Evolutionary conservation across 495 filamentous ascomycete genomes (phyloP), one percentile per base, ranked within the genome.

Genomic region (Lophiostoma macrostomum): DNA sequence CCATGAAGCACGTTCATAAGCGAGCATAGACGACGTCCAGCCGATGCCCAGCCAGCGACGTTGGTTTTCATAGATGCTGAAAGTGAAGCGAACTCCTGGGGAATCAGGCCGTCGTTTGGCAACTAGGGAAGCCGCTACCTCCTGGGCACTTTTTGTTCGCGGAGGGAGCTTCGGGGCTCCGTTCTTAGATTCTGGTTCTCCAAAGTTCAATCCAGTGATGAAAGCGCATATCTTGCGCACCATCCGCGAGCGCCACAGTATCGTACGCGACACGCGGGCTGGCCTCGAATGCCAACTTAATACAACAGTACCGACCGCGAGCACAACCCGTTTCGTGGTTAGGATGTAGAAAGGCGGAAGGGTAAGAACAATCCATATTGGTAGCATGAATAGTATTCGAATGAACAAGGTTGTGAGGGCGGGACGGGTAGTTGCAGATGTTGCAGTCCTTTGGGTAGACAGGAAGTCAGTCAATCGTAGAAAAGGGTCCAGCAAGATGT

Each of bases 51-150:
- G 68, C 93, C 93, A 99, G 31, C 93, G 81, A 20, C 93, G 83
- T 68, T 99, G 91, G 57, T 99, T 99, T 65, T 99, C 93, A 63
- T 87, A 97, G 2, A 97, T 77, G 41, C 91, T 86, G 57, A 99
- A 99, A 0, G 93, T 97, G 66, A 99, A 97, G 8, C 87, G 84
- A 4, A 99, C 86, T 8, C 90, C 90, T 0, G 86, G 75, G 16
- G 83, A 79, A 29, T 82, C 72, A 25, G 74, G 73, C 20, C 75
- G 70, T 13, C 77, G 70, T n/a, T 75, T 77, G 14, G 58, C 64
- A 25, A 49, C 63, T 19, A 68, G 53, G 6, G 64, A 66, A 2
- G 66, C 63, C 5, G 66, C 66, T 3, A 68, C 57, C 24, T 62
- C 62, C 23, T 64, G 61, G 6, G 62, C 53, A 22, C 40, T 64